These are phyloP conservation scores for Crithidia mellificae DNA, from an alignment of 208 protist genomes.

Conservation along the genomic window DNA sequence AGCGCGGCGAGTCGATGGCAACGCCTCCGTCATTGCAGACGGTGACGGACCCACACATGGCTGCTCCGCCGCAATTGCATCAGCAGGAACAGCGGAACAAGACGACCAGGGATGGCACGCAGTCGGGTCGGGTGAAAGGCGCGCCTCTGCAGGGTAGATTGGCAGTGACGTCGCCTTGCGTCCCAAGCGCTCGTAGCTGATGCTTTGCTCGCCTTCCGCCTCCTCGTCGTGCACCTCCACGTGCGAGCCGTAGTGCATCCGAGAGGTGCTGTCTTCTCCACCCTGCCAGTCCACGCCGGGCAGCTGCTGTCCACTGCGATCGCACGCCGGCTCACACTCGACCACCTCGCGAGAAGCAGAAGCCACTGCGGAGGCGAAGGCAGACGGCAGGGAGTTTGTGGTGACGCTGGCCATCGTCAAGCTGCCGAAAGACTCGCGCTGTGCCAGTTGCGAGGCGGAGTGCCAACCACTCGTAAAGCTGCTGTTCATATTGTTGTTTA, in stretches of 20 bases:
- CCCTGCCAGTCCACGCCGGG: background rate
- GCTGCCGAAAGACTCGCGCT: slow-evolving; percentile 11
- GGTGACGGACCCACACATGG: too few species aligned
- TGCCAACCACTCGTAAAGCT: background rate
- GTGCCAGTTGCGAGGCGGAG: background rate
- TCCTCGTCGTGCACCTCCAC: background rate
- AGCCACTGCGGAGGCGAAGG: background rate
- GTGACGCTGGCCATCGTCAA: slow-evolving; percentile 4
- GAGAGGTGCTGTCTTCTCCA: background rate
- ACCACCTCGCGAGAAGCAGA: background rate
- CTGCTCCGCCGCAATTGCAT: too few species aligned
- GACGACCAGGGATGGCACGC: too few species aligned
- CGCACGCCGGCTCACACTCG: background rate
- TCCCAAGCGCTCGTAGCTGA: background rate
- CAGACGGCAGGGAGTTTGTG: background rate
- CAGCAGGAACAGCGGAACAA: too few species aligned
- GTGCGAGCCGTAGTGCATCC: background rate
- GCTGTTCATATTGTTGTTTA: background rate
- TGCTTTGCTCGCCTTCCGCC: background rate
- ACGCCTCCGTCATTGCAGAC: background rate
- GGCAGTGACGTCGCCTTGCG: background rate
- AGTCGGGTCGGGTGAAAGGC: background rate
- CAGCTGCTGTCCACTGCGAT: background rate
- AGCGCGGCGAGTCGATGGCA: background rate
- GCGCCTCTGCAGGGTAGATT: background rate